Base-by-base conservation (phyloP, 805 yeast genomes). In the Ogataea neopini region DNA sequence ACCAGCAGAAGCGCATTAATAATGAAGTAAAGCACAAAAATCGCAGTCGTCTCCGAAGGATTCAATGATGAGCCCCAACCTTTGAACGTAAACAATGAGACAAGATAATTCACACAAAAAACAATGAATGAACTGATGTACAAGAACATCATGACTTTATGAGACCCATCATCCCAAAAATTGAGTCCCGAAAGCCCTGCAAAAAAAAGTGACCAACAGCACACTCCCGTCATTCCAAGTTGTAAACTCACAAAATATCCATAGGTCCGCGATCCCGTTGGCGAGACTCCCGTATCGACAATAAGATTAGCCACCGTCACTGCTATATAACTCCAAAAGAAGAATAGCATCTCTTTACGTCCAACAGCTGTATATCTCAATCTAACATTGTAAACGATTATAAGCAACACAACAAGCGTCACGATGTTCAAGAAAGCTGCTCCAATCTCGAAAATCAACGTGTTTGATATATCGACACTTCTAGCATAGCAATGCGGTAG, bases 361-460 rank as follows among this genome's bases (percentile, higher is more conserved):
- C 97, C 98, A 49, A 94, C 91, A 10, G 98, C 97, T 0, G 99
- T 94, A 63, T 88, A 91, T 71, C 92, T 89, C 49, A 84, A 73
- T 62, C 91, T 75, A 37, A 91, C 81, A 57, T 86, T 84, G 71
- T 83, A 87, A 10, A 90, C 73, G 46, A 91, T 86, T 57, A 89
- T 76, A 42, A 84, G 71, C 30, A 86, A 53, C 35, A 88, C 76
- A 6, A 77, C 68, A 28, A 94, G 68, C 0, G 88, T 81, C 1
- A 86, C 89, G 44, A 92, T 81, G 61, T 91, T 88, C 17, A 90
- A 79, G 62, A 92, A 86, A 6, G 96, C 89, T 52, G 84, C 86
- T 23, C 97, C 97, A 11, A 88, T 74, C 63, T 88, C 88, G 69
- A 90, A 92, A 17, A 92, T 88, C 70, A 88, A 76, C 1, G 98